phyloP scores from a whole-genome alignment of 306 rosid species.

The Rosa multiflora region DNA sequence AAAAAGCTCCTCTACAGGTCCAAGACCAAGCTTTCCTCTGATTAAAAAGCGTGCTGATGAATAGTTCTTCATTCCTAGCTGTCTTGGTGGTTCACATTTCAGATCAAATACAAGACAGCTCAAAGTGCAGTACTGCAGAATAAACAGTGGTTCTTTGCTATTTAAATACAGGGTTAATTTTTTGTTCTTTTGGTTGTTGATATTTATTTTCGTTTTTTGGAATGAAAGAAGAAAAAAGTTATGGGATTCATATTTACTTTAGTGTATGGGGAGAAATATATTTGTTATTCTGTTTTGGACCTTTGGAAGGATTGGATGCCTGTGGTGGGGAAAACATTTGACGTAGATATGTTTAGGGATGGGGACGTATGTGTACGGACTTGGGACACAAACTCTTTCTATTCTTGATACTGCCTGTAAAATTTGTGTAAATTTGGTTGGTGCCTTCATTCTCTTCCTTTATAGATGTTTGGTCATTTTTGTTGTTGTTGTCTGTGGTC shows the following conservation, averaged over 20 bases:
- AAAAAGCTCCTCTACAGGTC: constrained; percentile 93
- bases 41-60: constrained; percentile 15
- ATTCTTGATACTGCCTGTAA: constrained; percentile 30
- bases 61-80: not conserved
- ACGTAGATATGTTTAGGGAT: constrained; percentile 12
- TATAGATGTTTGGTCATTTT: not conserved
- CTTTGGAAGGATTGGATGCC: constrained; percentile 13
- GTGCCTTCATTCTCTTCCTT: not conserved
- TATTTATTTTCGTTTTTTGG: constrained; percentile 21
- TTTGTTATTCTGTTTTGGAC: constrained; percentile 15
- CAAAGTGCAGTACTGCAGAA: constrained; percentile 16
- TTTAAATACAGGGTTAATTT: constrained; percentile 31
- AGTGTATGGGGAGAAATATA: constrained; percentile 8
- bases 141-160: constrained; percentile 30
- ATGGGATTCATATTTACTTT: constrained; percentile 30
- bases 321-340: constrained; percentile 20
- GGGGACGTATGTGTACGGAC: constrained; percentile 22
- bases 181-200: constrained; percentile 33
- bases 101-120: constrained; percentile 13
- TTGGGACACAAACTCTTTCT: constrained; percentile 11
- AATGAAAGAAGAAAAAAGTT: constrained; percentile 20
- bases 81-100: constrained; percentile 12
- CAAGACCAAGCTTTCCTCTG: constrained; percentile 65
- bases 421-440: constrained; percentile 41
- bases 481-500: not conserved